Evolutionary conservation across 2,329 filamentous ascomycete genomes (phyloP).

Genomic region (Monilinia fructigena): DNA sequence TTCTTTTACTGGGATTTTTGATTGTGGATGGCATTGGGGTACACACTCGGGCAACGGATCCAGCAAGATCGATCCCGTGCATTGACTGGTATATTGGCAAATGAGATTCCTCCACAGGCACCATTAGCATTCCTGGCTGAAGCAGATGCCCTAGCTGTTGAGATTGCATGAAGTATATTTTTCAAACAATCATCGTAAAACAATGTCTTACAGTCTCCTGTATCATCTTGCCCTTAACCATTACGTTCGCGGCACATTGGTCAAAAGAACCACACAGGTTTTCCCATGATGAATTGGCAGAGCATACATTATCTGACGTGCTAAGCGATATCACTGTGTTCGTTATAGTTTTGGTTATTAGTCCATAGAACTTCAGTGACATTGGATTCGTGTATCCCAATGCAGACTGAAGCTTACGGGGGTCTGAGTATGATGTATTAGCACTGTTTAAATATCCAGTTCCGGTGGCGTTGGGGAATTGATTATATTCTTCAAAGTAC

Average conservation of each 20-base stretch:
- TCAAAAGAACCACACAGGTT: slow-evolving; percentile 7
- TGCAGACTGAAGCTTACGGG: background rate
- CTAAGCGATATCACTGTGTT: slow-evolving; percentile 13
- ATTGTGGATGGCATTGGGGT: background rate
- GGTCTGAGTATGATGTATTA: slow-evolving; percentile 2
- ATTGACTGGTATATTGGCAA: background rate
- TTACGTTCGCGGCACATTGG: background rate
- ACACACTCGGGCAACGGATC: background rate
- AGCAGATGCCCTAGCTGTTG: background rate
- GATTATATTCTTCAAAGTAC: slow-evolving; percentile 7
- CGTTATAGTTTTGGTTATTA: background rate
- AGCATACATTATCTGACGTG: background rate
- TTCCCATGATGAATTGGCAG: slow-evolving; percentile 6
- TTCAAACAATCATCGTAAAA: background rate
- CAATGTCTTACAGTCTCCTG: background rate
- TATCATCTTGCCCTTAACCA: slow-evolving; percentile 13
- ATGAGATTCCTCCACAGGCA: background rate
- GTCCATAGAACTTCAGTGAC: slow-evolving; percentile 16
- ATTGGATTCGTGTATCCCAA: slow-evolving; percentile 1
- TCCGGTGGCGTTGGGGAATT: slow-evolving; percentile 6
- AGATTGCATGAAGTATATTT: background rate
- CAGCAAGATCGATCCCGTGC: background rate
- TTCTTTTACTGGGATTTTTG: too few relatives aligned
- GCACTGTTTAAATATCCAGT: background rate
- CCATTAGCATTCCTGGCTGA: background rate